A percentile compares a stretch with the other conserved stretches of the same genome.
Conservation (phyloP, 495 filamentous ascomycete genomes). For the Bacidia rubella region DNA sequence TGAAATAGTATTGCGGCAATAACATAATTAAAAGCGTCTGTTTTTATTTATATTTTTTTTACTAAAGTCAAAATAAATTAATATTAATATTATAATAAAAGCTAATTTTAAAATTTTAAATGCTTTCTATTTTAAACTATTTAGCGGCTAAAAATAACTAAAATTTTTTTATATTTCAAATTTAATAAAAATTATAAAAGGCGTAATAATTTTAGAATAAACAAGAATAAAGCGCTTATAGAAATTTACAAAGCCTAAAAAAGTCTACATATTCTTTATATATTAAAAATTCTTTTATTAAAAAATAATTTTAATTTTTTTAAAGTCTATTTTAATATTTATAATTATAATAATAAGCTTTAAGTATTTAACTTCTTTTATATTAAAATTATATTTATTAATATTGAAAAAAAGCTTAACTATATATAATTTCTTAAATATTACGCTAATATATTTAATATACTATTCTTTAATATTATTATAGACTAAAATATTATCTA, state of each 20-base stretch:
- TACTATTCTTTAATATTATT: slow-evolving; percentile 4
- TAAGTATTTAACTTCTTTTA: slow-evolving; percentile 6
- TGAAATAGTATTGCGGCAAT: neutral
- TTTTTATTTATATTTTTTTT: neutral
- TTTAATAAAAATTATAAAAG: neutral
- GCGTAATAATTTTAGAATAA: neutral
- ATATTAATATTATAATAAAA: neutral
- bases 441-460: neutral
- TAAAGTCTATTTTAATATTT: neutral
- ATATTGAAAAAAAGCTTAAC: neutral
- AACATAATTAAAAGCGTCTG: neutral
- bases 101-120: neutral
- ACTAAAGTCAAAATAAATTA: neutral
- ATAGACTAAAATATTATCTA: neutral
- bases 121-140: neutral
- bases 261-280: neutral
- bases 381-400: neutral
- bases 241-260: neutral
- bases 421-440: neutral
- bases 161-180: neutral
- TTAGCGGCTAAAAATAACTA: neutral
- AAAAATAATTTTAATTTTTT: neutral
- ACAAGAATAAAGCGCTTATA: neutral
- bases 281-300: neutral
- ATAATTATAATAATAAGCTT: neutral